phyloP scores from a whole-genome alignment of 1,284 basidiomycete genomes.

The Moesziomyces sp. region DNA sequence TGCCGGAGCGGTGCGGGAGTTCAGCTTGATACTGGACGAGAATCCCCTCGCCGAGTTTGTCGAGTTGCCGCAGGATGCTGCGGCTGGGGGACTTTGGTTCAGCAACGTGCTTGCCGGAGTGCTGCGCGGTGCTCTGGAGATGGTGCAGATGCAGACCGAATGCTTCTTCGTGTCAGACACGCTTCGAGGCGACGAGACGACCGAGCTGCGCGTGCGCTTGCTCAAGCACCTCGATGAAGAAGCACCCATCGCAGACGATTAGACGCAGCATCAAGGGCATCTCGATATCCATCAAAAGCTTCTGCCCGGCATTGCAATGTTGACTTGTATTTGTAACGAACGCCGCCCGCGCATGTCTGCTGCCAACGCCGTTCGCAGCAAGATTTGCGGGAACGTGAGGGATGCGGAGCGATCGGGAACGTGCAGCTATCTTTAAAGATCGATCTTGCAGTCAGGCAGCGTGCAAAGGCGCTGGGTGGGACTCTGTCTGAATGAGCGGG shows the following conservation, averaged over 20 bases:
- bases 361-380: too few relatives aligned
- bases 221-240: conserved; percentile 95
- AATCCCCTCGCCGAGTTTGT: conserved; percentile 98
- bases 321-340: too few relatives aligned
- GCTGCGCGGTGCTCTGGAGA: conserved; percentile 90
- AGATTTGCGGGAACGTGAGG: too few relatives aligned
- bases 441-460: too few relatives aligned
- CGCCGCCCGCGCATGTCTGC: too few relatives aligned
- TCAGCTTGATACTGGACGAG: conserved; percentile 89
- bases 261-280: neutral
- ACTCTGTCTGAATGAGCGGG: too few relatives aligned
- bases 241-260: conserved; percentile 69
- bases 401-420: too few relatives aligned
- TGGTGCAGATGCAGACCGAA: conserved; percentile 98
- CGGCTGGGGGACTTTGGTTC: conserved; percentile 82
- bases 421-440: too few relatives aligned
- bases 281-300: neutral
- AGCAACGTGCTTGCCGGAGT: conserved; percentile 96
- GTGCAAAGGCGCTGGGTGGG: too few relatives aligned
- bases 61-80: conserved; percentile 89
- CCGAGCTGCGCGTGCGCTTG: conserved; percentile 90
- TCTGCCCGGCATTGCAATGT: neutral
- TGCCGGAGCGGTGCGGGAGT: conserved; percentile 69
- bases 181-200: conserved; percentile 90
- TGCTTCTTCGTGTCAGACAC: conserved; percentile 89